Percentiles rank a stretch among this genome's conserved stretches.
Conservation (phyloP, 257 asterid genomes). For the Orobanche coerulescens region DNA sequence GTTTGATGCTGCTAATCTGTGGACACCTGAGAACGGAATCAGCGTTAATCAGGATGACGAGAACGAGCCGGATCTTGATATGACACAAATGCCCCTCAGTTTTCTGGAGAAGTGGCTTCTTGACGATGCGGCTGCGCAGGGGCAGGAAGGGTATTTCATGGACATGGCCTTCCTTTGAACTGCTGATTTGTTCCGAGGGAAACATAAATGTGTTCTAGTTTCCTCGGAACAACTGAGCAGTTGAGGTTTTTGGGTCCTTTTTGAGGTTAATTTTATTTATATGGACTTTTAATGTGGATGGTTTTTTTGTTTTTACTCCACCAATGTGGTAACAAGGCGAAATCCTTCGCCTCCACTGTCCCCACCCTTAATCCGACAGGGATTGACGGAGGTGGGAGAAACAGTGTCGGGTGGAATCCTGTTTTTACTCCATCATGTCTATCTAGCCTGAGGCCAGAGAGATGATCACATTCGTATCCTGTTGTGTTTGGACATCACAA, state of each 20-base stretch:
- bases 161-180: constrained; percentile 51
- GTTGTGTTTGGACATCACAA: constrained; percentile 15
- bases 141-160: constrained; percentile 56
- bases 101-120: constrained; percentile 78
- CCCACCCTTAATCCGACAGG: too few relatives aligned
- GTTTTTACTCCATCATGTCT: constrained; percentile 1
- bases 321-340: too few relatives aligned
- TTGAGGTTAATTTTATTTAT: background rate
- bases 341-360: too few relatives aligned
- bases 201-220: background rate
- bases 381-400: too few relatives aligned
- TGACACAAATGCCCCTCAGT: constrained; percentile 44
- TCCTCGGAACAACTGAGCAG: constrained; percentile 38
- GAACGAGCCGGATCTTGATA: constrained; percentile 20
- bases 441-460: constrained; percentile 19
- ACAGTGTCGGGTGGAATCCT: too few relatives aligned
- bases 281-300: too few relatives aligned
- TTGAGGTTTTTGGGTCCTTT: background rate
- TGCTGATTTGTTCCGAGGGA: constrained; percentile 65
- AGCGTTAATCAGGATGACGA: constrained; percentile 16
- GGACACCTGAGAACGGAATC: constrained; percentile 4
- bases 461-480: constrained; percentile 20
- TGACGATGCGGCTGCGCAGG: constrained; percentile 56
- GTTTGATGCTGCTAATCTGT: background rate
- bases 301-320: constrained; percentile 3